Percentiles rank a stretch among this genome's conserved stretches.
phyloP scores from a whole-genome alignment of 2,329 filamentous ascomycete genomes.

The Neophaeococcomyces aloes region DNA sequence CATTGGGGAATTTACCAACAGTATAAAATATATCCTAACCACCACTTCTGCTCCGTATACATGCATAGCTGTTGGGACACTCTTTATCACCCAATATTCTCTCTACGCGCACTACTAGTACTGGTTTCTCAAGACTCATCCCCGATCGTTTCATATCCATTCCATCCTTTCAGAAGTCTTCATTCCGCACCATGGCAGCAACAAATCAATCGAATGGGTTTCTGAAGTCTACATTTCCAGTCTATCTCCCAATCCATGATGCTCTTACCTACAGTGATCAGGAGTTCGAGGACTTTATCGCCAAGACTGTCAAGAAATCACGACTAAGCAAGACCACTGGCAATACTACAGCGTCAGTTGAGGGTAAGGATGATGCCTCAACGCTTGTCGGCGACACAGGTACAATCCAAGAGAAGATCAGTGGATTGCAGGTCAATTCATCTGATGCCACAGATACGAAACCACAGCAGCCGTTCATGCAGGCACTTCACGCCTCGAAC shows the following conservation, averaged over 20 bases:
- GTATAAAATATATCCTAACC: too few species aligned
- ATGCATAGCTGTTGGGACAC: too few species aligned
- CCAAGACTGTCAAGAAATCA: constrained; percentile 3
- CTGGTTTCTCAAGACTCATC: too few species aligned
- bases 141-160: too few species aligned
- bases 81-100: too few species aligned
- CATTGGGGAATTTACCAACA: too few species aligned
- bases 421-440: neutral
- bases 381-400: neutral
- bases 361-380: neutral
- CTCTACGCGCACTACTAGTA: too few species aligned
- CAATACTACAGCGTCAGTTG: neutral
- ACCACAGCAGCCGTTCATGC: constrained; percentile 6
- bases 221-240: constrained; percentile 5
- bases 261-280: neutral
- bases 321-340: neutral
- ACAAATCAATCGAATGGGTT: neutral
- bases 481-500: neutral
- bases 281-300: constrained; percentile 4
- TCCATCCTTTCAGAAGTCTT: too few species aligned
- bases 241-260: constrained; percentile 2
- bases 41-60: too few species aligned
- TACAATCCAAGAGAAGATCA: neutral
- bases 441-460: neutral
- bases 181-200: neutral